Evolutionary conservation across 495 filamentous ascomycete genomes (phyloP).

Genomic region (Aspergillus homomorphus): DNA sequence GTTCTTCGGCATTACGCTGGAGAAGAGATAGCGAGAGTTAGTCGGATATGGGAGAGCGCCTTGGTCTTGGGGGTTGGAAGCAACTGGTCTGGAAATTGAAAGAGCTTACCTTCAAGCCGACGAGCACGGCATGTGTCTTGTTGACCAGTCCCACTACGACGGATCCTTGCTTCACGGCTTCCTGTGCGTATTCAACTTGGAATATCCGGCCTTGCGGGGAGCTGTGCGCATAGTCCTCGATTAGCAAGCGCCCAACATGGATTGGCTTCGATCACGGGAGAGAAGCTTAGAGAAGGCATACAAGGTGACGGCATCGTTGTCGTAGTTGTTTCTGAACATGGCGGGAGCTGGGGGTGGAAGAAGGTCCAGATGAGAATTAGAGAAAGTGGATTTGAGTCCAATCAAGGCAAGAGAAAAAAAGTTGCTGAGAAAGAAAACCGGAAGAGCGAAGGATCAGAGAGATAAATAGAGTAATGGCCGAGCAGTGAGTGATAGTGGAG

Average conservation of each 20-base stretch:
- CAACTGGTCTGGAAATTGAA: conserved; percentile 36
- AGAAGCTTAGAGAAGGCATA: conserved; percentile 50
- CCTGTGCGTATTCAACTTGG: conserved; percentile 97
- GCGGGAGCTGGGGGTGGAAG: conserved; percentile 25
- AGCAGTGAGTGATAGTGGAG: neutral
- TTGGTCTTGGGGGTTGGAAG: neutral
- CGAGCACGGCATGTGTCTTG: conserved; percentile 96
- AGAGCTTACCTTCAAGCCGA: conserved; percentile 84
- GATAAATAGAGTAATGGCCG: conserved; percentile 3
- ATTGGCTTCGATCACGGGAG: conserved; percentile 15
- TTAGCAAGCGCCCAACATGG: conserved; percentile 14
- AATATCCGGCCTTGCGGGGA: conserved; percentile 99
- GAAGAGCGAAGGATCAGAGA: conserved; percentile 22
- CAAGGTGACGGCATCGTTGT: conserved; percentile 99
- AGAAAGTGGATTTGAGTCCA: conserved; percentile 5
- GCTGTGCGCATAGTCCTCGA: conserved; percentile 46
- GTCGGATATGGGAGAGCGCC: neutral
- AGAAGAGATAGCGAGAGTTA: conserved; percentile 5
- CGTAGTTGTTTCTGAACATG: conserved; percentile 99
- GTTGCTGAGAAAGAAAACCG: neutral
- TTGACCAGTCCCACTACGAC: conserved; percentile 94
- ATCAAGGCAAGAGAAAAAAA: neutral
- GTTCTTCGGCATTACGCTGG: conserved; percentile 97
- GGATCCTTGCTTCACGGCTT: conserved; percentile 98
- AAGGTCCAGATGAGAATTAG: conserved; percentile 1